These are phyloP conservation scores for Parasitella parasitica DNA, from an alignment of 371 early-diverging fungal species.

Conservation along the genomic window DNA sequence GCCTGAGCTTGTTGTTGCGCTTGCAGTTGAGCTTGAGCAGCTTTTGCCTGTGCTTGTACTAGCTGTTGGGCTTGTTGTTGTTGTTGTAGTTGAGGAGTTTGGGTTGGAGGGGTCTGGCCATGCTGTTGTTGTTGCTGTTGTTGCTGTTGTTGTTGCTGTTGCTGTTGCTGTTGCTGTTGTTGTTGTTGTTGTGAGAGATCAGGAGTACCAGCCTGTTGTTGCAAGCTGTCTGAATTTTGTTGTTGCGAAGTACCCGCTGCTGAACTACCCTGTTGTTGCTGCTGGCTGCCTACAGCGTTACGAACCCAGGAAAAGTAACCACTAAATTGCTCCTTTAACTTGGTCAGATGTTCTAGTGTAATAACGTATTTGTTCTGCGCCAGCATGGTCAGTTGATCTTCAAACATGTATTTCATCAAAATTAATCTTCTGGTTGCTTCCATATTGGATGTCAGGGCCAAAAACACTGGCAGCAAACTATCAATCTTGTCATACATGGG, in stretches of 20 bases:
- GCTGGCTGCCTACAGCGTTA: constrained; percentile 35
- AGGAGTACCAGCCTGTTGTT: not conserved
- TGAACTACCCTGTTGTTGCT: constrained; percentile 2
- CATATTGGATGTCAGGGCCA: constrained; percentile 37
- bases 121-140: constrained; percentile 14
- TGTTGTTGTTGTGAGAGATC: constrained; percentile 18
- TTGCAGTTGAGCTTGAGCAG: constrained; percentile 10
- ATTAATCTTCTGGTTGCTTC: constrained; percentile 52
- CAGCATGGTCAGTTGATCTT: constrained; percentile 54
- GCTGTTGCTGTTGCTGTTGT: constrained; percentile 15
- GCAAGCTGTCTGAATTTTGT: not conserved
- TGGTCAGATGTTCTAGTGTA: constrained; percentile 42
- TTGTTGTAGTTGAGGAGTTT: constrained; percentile 24
- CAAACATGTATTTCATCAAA: constrained; percentile 62
- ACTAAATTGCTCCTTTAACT: constrained; percentile 51
- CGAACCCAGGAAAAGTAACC: constrained; percentile 51
- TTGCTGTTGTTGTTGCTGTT: constrained; percentile 6
- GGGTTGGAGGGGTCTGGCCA: constrained; percentile 31
- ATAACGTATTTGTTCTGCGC: constrained; percentile 50
- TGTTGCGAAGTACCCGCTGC: constrained; percentile 3
- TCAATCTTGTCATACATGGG: constrained; percentile 51
- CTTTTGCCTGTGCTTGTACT: constrained; percentile 7
- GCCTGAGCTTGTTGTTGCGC: constrained; percentile 4
- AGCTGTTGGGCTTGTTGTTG: constrained; percentile 16
- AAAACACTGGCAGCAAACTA: constrained; percentile 47